Base-by-base conservation (phyloP, 768 basidiomycete genomes). In the Hygrocybe coccinea region DNA sequence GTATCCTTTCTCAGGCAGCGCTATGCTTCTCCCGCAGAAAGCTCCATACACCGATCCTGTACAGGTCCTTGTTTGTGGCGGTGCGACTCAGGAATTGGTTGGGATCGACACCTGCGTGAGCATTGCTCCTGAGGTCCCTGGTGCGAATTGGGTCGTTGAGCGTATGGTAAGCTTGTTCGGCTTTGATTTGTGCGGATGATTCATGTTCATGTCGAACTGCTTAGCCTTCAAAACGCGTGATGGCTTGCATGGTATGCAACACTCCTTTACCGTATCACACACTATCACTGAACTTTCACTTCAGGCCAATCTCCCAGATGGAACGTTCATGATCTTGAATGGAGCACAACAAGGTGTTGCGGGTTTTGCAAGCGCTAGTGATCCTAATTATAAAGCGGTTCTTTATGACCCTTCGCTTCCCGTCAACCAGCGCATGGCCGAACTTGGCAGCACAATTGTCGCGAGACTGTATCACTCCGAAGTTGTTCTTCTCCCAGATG, bases 71-170 rank as follows among this genome's bases (percentile, higher is more conserved):
- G 74, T 91, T 29, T 91, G 90, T 60, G 90, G 90, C 65, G 90
- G 90, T 3, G 86, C 87, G 0, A 81, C 82, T 38, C 75, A 71
- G 6, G 82, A 81, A 3, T 29, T 8, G 29, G 76, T 74, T 15
- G 77, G 74, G 10, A 62, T 67, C 9, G 87, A 89, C 61, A 89
- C 87, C 61, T 91, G 89, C 60, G 79, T 89, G 10, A 71, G 76
- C 1, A 89, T 84, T 22, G 69, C 77, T 22, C 89, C 89, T 0
- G 89, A 91, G 64, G 80, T 62, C 0, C 36, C 64, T 91, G 8
- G 89, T 91, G 66, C 81, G 89, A 48, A 91, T 91, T 91, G 89
- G 89, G 76, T 75, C 0, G 33, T 91, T 7, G 89, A 91, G 65
- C 80, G 89, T 49, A 91, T 91, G 89, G 44, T 46, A 46, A n/a